A percentile compares a stretch with the other conserved stretches of the same genome.
Conservation (phyloP, 2,329 filamentous ascomycete genomes). For the Cryphonectria japonica region DNA sequence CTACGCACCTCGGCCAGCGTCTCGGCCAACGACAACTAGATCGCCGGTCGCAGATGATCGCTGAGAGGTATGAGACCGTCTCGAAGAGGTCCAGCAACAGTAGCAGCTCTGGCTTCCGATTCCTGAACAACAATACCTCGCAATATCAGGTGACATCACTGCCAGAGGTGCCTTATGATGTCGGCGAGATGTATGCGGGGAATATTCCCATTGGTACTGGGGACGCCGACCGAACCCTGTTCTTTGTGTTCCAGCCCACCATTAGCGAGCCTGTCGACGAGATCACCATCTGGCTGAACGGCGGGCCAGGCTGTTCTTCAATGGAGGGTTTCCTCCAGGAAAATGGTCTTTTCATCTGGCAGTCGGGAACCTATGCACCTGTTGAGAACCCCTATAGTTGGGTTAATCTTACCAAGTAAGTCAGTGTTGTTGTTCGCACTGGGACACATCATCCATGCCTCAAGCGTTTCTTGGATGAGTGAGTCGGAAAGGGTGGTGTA, state of each 20-base stretch:
- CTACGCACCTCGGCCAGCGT: constrained; percentile 1
- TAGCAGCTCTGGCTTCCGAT: constrained; percentile 12
- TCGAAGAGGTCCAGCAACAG: not conserved
- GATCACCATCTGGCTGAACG: constrained; percentile 23
- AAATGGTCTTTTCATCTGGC: constrained; percentile 17
- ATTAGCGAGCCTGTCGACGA: constrained; percentile 18
- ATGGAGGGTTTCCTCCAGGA: constrained; percentile 20
- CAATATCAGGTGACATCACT: constrained; percentile 15
- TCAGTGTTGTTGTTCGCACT: not conserved
- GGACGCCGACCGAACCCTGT: not conserved
- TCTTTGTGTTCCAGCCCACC: constrained; percentile 19
- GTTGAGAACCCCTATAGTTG: constrained; percentile 23
- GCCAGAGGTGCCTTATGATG: constrained; percentile 22
- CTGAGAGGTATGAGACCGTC: not conserved
- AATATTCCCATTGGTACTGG: constrained; percentile 13
- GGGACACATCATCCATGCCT: not conserved
- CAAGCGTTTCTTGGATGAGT: not conserved
- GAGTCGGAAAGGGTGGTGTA: not conserved
- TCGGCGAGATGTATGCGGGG: constrained; percentile 21
- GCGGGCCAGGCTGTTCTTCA: constrained; percentile 21
- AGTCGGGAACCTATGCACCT: constrained; percentile 15
- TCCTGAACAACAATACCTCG: constrained; percentile 7
- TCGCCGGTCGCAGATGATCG: not conserved
- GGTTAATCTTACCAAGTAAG: constrained; percentile 19
- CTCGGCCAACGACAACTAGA: constrained; percentile 11